phyloP scores from a whole-genome alignment of 106 monocot species.

The Dioscorea alata region DNA sequence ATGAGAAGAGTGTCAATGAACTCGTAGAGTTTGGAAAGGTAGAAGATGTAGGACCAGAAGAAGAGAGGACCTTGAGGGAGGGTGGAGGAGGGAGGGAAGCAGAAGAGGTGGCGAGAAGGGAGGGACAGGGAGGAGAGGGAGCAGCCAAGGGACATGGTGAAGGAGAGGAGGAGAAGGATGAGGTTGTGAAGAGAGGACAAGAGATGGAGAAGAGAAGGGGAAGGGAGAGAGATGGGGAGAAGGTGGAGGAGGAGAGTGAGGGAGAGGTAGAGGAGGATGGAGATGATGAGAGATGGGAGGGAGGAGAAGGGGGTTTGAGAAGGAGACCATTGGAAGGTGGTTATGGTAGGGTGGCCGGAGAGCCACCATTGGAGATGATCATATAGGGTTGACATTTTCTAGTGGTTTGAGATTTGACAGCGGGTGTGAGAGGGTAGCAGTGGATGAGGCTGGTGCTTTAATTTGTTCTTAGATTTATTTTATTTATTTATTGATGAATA shows the following conservation, averaged over 20 bases:
- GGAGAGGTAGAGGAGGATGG: slow-evolving; percentile 30
- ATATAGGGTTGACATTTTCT: not conserved
- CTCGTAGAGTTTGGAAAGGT: slow-evolving; percentile 97
- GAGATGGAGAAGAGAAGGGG: slow-evolving; percentile 28
- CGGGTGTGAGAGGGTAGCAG: no score
- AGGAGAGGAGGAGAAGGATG: slow-evolving; percentile 57
- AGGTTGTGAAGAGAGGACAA: slow-evolving; percentile 50
- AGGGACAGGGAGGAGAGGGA: slow-evolving; percentile 41
- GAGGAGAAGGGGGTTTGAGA: slow-evolving; percentile 29
- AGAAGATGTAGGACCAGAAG: slow-evolving; percentile 93
- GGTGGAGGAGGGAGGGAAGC: slow-evolving; percentile 36
- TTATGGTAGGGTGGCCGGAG: slow-evolving; percentile 38
- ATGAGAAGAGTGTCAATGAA: slow-evolving; percentile 85
- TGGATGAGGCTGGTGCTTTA: no score
- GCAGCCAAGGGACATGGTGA: slow-evolving; percentile 56
- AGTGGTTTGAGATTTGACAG: no score
- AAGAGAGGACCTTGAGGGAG: slow-evolving; percentile 52
- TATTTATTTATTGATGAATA: no score
- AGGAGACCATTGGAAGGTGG: slow-evolving; percentile 44
- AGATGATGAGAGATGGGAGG: slow-evolving; percentile 37
- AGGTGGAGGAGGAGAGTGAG: slow-evolving; percentile 13
- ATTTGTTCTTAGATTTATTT: no score
- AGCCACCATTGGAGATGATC: slow-evolving; percentile 23
- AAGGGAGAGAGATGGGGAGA: slow-evolving; percentile 17
- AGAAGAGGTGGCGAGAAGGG: slow-evolving; percentile 41